These are phyloP conservation scores for Arthrocladium fulminans DNA, from an alignment of 2,329 filamentous ascomycete species.

Conservation along the genomic window DNA sequence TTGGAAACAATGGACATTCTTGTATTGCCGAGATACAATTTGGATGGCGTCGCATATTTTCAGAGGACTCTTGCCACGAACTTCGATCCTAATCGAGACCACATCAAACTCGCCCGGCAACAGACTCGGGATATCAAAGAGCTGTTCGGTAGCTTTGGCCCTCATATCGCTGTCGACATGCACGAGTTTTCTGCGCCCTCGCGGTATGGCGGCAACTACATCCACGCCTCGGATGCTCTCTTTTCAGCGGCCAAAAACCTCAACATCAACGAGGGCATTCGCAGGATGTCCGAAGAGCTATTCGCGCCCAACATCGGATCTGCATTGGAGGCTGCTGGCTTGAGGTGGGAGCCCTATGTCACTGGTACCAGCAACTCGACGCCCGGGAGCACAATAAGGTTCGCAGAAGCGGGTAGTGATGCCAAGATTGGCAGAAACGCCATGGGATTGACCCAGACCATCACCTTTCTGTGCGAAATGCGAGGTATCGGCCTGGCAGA, in stretches of 20 bases:
- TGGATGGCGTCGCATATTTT: constrained; percentile 9
- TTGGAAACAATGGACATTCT: constrained; percentile 10
- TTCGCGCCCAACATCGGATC: constrained; percentile 8
- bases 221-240: constrained; percentile 9
- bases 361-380: constrained; percentile 8
- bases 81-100: constrained; percentile 9
- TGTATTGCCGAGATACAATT: constrained; percentile 11
- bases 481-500: constrained; percentile 12
- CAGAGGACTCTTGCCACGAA: constrained; percentile 10
- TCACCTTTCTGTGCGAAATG: constrained; percentile 11
- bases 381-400: neutral
- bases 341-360: constrained; percentile 11
- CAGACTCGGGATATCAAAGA: constrained; percentile 10
- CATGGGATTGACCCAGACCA: constrained; percentile 10
- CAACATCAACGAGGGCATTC: constrained; percentile 10
- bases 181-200: constrained; percentile 8
- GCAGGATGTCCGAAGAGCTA: constrained; percentile 6
- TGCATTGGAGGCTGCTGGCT: constrained; percentile 5
- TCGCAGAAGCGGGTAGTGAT: constrained; percentile 11
- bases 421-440: constrained; percentile 12
- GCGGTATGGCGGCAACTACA: constrained; percentile 9
- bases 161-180: constrained; percentile 12
- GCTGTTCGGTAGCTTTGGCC: constrained; percentile 9
- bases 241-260: constrained; percentile 11
- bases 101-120: constrained; percentile 6